Evolutionary conservation across 1,284 basidiomycete genomes (phyloP).

Genomic region (Lentinus polychrous): DNA sequence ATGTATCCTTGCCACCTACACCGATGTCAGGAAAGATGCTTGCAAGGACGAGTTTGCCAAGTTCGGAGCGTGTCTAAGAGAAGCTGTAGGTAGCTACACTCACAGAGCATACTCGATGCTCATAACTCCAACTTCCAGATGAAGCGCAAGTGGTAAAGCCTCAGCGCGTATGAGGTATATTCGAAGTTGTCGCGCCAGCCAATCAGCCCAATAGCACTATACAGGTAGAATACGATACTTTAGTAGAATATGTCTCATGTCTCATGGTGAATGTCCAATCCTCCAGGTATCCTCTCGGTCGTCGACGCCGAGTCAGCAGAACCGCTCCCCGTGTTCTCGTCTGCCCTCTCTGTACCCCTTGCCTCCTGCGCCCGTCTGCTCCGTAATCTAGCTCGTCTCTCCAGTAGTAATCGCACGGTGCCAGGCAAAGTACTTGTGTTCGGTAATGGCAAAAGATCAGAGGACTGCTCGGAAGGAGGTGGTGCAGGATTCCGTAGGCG

Average conservation of each 20-base stretch:
- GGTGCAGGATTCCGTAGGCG: constrained; percentile 49
- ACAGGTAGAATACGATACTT: constrained; percentile 1
- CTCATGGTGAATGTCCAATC: constrained; percentile 29
- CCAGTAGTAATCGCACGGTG: constrained; percentile 42
- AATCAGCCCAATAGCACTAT: constrained; percentile 1
- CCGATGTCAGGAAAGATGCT: constrained; percentile 68
- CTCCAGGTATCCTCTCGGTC: constrained; percentile 33
- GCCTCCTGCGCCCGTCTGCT: constrained; percentile 17
- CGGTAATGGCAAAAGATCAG: constrained; percentile 47
- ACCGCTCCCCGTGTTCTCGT: constrained; percentile 4
- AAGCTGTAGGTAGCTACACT: constrained; percentile 45
- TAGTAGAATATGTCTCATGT: constrained; percentile 16
- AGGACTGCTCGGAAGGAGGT: constrained; percentile 24
- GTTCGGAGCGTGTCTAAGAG: constrained; percentile 69
- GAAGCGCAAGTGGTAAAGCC: constrained; percentile 57
- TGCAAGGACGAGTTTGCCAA: constrained; percentile 74
- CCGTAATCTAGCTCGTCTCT: constrained; percentile 39
- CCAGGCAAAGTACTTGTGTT: constrained; percentile 52
- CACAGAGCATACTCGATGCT: background rate
- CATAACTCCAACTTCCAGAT: constrained; percentile 37
- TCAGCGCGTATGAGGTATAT: no score
- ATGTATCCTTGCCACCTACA: constrained; percentile 71
- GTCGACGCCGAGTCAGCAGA: no score
- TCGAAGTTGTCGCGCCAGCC: background rate
- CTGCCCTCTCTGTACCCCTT: constrained; percentile 22